Evolutionary conservation across 352 stramenopile genomes (phyloP).

Genomic region (Pythium sp.): DNA sequence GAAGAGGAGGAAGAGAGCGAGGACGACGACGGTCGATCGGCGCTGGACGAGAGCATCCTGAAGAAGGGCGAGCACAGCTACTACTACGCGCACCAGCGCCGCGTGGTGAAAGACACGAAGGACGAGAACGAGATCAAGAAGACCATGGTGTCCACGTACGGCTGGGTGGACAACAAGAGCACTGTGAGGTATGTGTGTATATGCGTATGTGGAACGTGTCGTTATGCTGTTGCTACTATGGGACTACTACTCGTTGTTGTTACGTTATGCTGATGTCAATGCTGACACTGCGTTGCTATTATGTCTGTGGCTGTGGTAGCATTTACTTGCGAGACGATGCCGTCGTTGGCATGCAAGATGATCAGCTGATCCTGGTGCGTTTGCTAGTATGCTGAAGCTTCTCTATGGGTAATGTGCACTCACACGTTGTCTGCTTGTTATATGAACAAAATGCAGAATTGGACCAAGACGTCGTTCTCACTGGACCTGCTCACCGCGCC

Average conservation of each 20-base stretch:
- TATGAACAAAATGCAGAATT: constrained; percentile 41
- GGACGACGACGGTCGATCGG: constrained; percentile 26
- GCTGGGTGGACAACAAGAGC: constrained; percentile 74
- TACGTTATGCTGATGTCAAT: too few species aligned
- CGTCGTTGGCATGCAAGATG: constrained; percentile 46
- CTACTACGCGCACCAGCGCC: constrained; percentile 72
- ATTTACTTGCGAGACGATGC: constrained; percentile 76
- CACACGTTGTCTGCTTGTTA: background rate
- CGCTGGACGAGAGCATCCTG: constrained; percentile 60
- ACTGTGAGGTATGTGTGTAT: constrained; percentile 40
- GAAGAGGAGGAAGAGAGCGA: constrained; percentile 13
- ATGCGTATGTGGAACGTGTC: background rate
- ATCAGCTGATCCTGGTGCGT: constrained; percentile 65
- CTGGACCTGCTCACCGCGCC: constrained; percentile 53
- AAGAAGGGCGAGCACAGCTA: constrained; percentile 82
- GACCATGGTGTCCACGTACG: constrained; percentile 69
- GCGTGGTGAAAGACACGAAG: constrained; percentile 24
- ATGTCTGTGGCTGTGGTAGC: constrained; percentile 21
- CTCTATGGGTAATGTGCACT: background rate
- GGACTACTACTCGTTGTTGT: too few species aligned
- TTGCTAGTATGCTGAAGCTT: background rate
- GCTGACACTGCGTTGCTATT: background rate
- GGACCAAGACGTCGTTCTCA: constrained; percentile 74
- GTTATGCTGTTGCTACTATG: background rate
- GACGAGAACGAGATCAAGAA: constrained; percentile 29